Percentiles rank a stretch among this genome's conserved stretches.
These are phyloP conservation scores for Paramecium sonneborni DNA, from an alignment of 73 alveolate genomes.

Conservation along the genomic window DNA sequence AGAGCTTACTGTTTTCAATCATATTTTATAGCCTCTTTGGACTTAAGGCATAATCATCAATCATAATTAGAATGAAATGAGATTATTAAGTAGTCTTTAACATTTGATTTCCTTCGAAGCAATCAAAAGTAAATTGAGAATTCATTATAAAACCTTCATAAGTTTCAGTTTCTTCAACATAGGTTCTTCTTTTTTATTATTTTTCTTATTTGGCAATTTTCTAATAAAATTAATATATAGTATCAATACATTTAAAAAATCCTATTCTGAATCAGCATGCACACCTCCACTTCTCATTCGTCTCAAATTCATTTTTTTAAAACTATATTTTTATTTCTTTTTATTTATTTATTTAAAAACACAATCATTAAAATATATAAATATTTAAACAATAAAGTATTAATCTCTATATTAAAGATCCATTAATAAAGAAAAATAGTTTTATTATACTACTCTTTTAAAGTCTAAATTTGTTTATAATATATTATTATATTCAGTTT, in stretches of 20 bases:
- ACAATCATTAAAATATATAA: neutral
- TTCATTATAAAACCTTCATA: neutral
- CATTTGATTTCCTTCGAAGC: neutral
- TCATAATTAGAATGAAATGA: neutral
- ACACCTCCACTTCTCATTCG: slow-evolving; percentile 33
- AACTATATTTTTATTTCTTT: neutral
- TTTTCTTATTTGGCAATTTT: neutral
- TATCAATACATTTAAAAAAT: neutral
- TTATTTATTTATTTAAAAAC: neutral
- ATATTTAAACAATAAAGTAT: neutral
- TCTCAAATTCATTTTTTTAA: neutral
- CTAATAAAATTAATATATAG: neutral
- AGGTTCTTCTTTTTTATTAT: neutral
- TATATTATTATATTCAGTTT: too few species aligned
- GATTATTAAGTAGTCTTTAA: neutral
- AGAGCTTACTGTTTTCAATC: neutral
- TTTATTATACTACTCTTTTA: neutral
- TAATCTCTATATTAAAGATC: neutral
- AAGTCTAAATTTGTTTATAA: neutral
- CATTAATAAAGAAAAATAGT: too few species aligned
- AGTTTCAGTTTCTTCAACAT: neutral
- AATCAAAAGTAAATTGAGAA: neutral
- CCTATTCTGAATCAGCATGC: slow-evolving; percentile 34
- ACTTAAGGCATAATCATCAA: neutral
- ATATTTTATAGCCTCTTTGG: neutral